Base-by-base conservation (phyloP, 2,329 filamentous ascomycete species). In the Calonectria pauciramosa region DNA sequence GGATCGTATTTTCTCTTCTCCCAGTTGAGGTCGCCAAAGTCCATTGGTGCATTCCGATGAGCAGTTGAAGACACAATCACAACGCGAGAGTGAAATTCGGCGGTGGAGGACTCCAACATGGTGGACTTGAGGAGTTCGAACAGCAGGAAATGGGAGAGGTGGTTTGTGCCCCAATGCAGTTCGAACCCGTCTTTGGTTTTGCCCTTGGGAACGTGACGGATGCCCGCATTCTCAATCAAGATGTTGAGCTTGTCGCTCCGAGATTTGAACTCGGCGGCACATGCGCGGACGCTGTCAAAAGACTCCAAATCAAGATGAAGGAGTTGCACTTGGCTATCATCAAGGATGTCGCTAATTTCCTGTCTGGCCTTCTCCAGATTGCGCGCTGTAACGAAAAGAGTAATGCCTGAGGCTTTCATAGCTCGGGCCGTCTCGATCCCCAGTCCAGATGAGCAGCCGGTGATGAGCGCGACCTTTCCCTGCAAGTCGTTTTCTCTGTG, bases 201-300 rank as follows among this genome's bases (percentile, higher is more conserved):
- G 2, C 44, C 81, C 47, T 83, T 83, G 7, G 84, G 13, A 75
- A 76, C 20, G 78, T 84, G 83, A 86, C 87, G 51, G 88, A 77
- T 16, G n/a, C 83, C 87, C 0, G 88, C 88, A 69, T 87, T 89
- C 74, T 88, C 87, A 68, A 89, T 79, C 2, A 89, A 67, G 32
- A 89, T 78, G 59, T 80, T 81, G 60, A 83, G 59, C 36, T 76
- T 78, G 9, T 75, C 75, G 10, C 68, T 74, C 44, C 71, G 76
- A 0, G 73, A 49, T 8, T 76, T 66, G 8, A 85, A 76, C 4
- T 78, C 44, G 1, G 67, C 68, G 20, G 77, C 76, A 7, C 80
- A 74, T 14, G 73, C 26, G 8, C 80, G 78, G 14, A 85, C 80
- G 3, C 78, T 83, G 4, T 75, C 75, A 0, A 83, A 70, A 0